Evolutionary conservation across 768 basidiomycete genomes (phyloP).

Genomic region (Mrakia hoshinonis): DNA sequence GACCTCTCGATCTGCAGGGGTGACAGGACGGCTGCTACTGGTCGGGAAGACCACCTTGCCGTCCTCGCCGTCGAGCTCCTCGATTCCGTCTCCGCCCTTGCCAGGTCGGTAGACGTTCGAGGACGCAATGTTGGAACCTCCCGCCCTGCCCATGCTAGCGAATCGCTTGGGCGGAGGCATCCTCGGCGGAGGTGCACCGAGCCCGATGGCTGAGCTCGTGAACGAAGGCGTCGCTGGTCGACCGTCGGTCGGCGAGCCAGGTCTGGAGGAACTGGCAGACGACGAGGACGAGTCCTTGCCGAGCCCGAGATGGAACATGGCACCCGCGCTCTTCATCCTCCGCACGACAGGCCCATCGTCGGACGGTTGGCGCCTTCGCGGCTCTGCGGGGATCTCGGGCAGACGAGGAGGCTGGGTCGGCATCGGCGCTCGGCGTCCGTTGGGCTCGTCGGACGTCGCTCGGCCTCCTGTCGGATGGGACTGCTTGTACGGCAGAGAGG

Average conservation of each 20-base stretch:
- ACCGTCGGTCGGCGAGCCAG: neutral
- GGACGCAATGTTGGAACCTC: neutral
- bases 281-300: slow-evolving; percentile 2
- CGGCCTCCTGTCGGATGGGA: neutral
- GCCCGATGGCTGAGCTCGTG: slow-evolving; percentile 6
- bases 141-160: slow-evolving; percentile 16
- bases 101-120: neutral
- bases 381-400: neutral
- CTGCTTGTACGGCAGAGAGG: neutral
- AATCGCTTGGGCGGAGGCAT: slow-evolving; percentile 8
- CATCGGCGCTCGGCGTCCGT: neutral
- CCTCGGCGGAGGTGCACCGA: slow-evolving; percentile 10
- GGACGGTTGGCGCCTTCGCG: neutral
- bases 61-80: slow-evolving; percentile 6
- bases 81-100: slow-evolving; percentile 18
- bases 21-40: slow-evolving; percentile 7
- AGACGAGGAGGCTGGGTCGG: neutral
- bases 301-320: slow-evolving; percentile 14
- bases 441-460: too few species aligned
- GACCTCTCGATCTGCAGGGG: neutral
- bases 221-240: neutral
- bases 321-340: slow-evolving; percentile 22
- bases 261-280: neutral
- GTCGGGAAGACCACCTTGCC: neutral
- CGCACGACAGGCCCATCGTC: neutral